A percentile compares a stretch with the other conserved stretches of the same genome.
Evolutionary conservation across 768 basidiomycete species (phyloP).

Genomic region (Termitomyces sp.): DNA sequence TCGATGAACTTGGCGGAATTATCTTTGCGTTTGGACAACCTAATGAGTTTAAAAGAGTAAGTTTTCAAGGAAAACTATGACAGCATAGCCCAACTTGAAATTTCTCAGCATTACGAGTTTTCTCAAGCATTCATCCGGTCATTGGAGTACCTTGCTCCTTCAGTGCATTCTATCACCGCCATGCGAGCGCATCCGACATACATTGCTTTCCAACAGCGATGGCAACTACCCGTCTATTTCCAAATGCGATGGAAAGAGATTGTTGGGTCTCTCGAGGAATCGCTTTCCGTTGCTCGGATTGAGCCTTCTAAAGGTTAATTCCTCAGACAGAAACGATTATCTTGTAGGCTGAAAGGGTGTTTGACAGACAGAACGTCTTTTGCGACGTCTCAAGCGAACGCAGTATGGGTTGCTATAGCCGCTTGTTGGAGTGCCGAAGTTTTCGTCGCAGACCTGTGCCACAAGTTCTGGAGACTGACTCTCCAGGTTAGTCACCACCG

Average conservation of each 20-base stretch:
- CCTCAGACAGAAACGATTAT: not conserved
- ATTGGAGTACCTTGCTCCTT: slow-evolving; percentile 80
- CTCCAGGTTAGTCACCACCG: slow-evolving; percentile 62
- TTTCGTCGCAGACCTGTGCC: slow-evolving; percentile 74
- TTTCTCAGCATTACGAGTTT: slow-evolving; percentile 73
- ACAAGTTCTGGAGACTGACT: slow-evolving; percentile 88
- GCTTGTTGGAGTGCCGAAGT: slow-evolving; percentile 86
- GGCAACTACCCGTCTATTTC: slow-evolving; percentile 97
- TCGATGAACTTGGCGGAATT: slow-evolving; percentile 75
- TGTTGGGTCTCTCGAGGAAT: slow-evolving; percentile 68
- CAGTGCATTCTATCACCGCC: slow-evolving; percentile 56
- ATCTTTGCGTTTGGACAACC: slow-evolving; percentile 93
- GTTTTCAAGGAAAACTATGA: slow-evolving; percentile 10
- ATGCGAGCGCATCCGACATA: slow-evolving; percentile 75
- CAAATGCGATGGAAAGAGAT: slow-evolving; percentile 98
- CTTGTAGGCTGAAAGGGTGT: not conserved
- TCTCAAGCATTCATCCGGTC: slow-evolving; percentile 79
- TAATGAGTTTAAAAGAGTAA: slow-evolving; percentile 82
- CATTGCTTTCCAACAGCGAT: slow-evolving; percentile 70
- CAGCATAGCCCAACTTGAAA: not conserved
- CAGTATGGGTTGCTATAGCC: slow-evolving; percentile 66
- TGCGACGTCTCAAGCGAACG: slow-evolving; percentile 57
- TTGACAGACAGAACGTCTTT: slow-evolving; percentile 33
- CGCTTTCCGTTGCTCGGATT: slow-evolving; percentile 39
- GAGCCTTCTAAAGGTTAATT: slow-evolving; percentile 39